Evolutionary conservation across 306 rosid species (phyloP).

Genomic region (Castanopsis chinensis): DNA sequence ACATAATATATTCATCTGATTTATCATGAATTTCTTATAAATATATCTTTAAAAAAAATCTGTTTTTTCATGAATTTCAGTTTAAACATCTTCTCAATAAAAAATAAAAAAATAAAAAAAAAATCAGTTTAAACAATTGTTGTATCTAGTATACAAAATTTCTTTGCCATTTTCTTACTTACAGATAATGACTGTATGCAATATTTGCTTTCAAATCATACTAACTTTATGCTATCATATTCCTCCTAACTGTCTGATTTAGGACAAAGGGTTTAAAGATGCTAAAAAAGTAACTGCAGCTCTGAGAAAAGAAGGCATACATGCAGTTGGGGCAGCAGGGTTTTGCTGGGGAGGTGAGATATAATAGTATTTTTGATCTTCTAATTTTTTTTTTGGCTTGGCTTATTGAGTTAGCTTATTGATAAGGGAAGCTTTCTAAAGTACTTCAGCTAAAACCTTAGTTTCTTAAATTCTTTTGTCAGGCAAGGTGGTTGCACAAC

Average conservation of each 20-base stretch:
- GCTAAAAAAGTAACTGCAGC: not conserved
- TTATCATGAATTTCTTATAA: not conserved
- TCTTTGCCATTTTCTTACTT: not conserved
- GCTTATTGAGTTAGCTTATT: not conserved
- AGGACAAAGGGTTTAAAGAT: conserved; percentile 1
- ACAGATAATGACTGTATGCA: not conserved
- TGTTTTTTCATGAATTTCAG: no score
- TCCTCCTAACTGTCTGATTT: not conserved
- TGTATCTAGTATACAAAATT: not conserved
- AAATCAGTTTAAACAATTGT: not conserved
- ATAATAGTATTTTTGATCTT: not conserved
- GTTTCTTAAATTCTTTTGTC: not conserved
- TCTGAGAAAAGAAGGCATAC: not conserved
- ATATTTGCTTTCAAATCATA: not conserved
- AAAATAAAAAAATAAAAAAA: no score
- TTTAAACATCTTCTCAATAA: no score
- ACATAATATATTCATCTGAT: not conserved
- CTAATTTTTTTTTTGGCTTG: not conserved
- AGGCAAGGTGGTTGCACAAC: not conserved
- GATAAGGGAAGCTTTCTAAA: not conserved
- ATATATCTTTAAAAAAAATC: no score
- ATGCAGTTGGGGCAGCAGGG: not conserved
- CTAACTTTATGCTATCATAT: not conserved
- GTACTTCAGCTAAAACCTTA: not conserved
- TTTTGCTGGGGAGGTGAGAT: conserved; percentile 2